Evolutionary conservation across 371 early-diverging fungal genomes (phyloP).

Genomic region (Mortierella sp.): DNA sequence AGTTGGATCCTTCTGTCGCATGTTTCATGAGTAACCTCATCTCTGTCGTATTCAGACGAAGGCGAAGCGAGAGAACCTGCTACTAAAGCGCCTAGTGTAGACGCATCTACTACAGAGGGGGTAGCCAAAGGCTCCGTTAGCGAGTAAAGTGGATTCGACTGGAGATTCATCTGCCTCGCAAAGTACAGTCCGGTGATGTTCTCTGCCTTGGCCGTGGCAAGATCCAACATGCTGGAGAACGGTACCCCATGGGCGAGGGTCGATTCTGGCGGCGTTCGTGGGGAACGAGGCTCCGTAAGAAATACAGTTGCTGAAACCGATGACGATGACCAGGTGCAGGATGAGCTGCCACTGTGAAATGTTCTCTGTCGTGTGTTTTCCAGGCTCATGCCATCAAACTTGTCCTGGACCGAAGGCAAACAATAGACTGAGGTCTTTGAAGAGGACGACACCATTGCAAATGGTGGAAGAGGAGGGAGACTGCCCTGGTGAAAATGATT

Average conservation of each 20-base stretch:
- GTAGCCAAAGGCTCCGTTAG: neutral
- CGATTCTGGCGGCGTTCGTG: constrained; percentile 3
- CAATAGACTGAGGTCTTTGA: constrained; percentile 24
- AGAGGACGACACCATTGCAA: neutral
- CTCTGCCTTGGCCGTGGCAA: constrained; percentile 50
- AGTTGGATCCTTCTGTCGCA: too few relatives aligned
- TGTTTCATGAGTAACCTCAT: too few relatives aligned
- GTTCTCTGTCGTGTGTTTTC: neutral
- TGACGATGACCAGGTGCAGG: constrained; percentile 11
- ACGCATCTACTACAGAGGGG: neutral
- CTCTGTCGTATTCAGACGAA: neutral
- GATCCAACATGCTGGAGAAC: constrained; percentile 40
- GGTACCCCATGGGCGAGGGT: constrained; percentile 16
- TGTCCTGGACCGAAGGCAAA: constrained; percentile 13
- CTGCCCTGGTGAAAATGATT: neutral
- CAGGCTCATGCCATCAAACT: neutral
- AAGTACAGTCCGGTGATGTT: constrained; percentile 50
- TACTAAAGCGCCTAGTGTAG: neutral
- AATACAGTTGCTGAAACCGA: constrained; percentile 15
- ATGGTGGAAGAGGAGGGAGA: constrained; percentile 20
- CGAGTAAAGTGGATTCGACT: neutral
- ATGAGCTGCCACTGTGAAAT: constrained; percentile 5
- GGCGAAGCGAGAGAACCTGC: too few relatives aligned
- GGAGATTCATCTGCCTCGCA: constrained; percentile 39
- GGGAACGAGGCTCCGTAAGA: constrained; percentile 19